Conservation (phyloP, 371 early-diverging fungal genomes). For the Syncephalastrum sp. region DNA sequence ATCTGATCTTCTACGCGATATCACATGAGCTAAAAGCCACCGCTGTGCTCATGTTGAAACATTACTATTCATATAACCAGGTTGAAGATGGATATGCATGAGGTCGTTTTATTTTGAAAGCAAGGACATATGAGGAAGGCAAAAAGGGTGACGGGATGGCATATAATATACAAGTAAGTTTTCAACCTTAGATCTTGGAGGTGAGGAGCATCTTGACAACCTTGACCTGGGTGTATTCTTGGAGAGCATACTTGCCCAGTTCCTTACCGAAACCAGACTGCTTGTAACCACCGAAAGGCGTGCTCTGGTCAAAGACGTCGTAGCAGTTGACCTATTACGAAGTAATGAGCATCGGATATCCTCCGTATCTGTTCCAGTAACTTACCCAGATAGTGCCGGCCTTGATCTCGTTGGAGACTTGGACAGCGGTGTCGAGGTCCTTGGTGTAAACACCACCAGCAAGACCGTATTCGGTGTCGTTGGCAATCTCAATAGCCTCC, state of each 20-base stretch:
- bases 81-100: no score
- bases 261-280: conserved; percentile 81
- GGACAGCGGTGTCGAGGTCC: conserved; percentile 63
- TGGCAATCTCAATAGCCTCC: conserved; percentile 80
- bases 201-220: conserved; percentile 53
- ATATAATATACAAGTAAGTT: conserved; percentile 18
- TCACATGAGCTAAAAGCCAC: no score
- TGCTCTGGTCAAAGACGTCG: conserved; percentile 45
- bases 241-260: conserved; percentile 70
- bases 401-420: conserved; percentile 62
- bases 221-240: conserved; percentile 71
- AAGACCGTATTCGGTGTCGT: conserved; percentile 79
- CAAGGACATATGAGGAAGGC: no score
- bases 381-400: conserved; percentile 72
- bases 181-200: conserved; percentile 1
- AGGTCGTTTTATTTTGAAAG: no score
- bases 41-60: no score
- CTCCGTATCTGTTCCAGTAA: neutral
- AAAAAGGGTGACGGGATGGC: neutral
- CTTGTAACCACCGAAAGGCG: conserved; percentile 81
- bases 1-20: no score
- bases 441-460: conserved; percentile 85
- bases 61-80: no score
- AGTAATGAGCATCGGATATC: neutral
- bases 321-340: conserved; percentile 25